Evolutionary conservation across 768 basidiomycete species (phyloP).

Genomic region (Tylopilus sp.): DNA sequence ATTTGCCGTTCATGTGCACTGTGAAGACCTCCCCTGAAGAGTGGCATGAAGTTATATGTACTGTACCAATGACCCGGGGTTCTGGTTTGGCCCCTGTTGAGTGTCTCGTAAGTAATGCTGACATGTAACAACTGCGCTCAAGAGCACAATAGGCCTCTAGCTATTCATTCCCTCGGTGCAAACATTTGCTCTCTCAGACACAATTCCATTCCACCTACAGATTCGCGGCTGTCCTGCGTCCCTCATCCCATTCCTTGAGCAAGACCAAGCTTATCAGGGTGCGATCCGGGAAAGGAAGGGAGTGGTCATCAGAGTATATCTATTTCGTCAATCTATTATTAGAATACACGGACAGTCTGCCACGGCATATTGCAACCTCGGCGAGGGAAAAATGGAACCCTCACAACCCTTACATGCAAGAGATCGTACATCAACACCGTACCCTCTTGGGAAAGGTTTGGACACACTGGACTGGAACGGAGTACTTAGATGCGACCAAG

Average conservation of each 20-base stretch:
- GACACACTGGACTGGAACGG: conserved; percentile 63
- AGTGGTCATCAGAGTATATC: conserved; percentile 42
- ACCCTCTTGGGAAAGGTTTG: conserved; percentile 25
- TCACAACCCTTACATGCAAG: conserved; percentile 35
- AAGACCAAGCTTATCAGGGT: conserved; percentile 5
- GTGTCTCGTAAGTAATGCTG: conserved; percentile 44
- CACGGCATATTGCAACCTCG: conserved; percentile 30
- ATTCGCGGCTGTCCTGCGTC: conserved; percentile 46
- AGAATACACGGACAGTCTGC: conserved; percentile 26
- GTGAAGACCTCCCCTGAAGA: conserved; percentile 65
- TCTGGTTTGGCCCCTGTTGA: conserved; percentile 39
- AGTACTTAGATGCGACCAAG: conserved; percentile 38
- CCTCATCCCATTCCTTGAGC: conserved; percentile 43
- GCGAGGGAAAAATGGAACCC: conserved; percentile 48
- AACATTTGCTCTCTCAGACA: conserved; percentile 51
- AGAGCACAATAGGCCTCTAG: conserved; percentile 38
- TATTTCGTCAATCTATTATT: conserved; percentile 49
- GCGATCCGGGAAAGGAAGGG: conserved; percentile 1
- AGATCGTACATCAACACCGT: conserved; percentile 1
- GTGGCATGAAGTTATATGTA: conserved; percentile 51
- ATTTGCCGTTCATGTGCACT: conserved; percentile 50
- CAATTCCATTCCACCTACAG: conserved; percentile 65
- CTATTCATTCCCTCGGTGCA: conserved; percentile 57
- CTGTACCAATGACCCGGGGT: conserved; percentile 37
- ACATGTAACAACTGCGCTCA: background rate